phyloP scores from a whole-genome alignment of 176 grass and related monocot species.

The Guadua angustifolia region DNA sequence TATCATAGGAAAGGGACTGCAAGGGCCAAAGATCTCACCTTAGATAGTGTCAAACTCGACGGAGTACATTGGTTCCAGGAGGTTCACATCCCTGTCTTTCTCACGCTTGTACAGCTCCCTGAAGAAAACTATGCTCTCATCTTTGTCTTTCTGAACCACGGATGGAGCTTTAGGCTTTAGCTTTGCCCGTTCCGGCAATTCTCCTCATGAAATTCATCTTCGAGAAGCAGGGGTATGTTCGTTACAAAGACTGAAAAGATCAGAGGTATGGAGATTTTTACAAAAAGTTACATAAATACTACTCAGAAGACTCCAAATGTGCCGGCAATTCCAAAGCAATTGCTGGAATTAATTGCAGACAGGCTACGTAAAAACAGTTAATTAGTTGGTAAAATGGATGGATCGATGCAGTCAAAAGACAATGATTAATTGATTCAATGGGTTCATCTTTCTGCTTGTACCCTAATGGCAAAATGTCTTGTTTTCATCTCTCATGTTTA shows the following conservation, averaged over 20 bases:
- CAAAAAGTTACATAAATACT: constrained; percentile 37
- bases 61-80: constrained; percentile 59
- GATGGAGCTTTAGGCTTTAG: constrained; percentile 21
- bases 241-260: not conserved
- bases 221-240: not conserved
- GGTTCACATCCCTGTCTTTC: constrained; percentile 53
- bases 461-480: not conserved
- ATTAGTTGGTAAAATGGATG: constrained; percentile 1
- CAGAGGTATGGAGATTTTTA: not conserved
- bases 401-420: constrained; percentile 18
- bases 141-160: constrained; percentile 45
- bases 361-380: constrained; percentile 1
- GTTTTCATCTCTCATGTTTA: not conserved
- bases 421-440: constrained; percentile 26
- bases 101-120: constrained; percentile 60
- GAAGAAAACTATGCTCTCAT: constrained; percentile 67
- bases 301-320: constrained; percentile 39
- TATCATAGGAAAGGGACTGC: not conserved
- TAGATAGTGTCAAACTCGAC: constrained; percentile 58
- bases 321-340: constrained; percentile 47
- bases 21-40: constrained; percentile 35
- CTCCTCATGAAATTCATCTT: constrained; percentile 53
- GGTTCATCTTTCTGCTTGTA: constrained; percentile 23
- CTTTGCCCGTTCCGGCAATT: constrained; percentile 42
- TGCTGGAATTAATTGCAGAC: constrained; percentile 5